Percentiles rank a stretch among this genome's conserved stretches.
Evolutionary conservation across 306 rosid species (phyloP).

Genomic region (Nissolia schottii): DNA sequence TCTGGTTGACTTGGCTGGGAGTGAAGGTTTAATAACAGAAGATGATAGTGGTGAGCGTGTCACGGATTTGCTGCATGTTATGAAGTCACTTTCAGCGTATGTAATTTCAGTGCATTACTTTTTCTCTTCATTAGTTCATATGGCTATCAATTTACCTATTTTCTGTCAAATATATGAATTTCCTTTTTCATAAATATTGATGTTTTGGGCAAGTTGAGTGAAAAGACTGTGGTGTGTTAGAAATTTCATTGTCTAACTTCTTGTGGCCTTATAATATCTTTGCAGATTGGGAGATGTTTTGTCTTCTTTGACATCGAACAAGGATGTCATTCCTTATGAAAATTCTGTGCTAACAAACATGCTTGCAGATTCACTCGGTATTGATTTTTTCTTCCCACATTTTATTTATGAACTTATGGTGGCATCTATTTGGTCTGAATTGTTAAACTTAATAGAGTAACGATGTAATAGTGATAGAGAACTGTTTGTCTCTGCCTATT

Average conservation of each 20-base stretch:
- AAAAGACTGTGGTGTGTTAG: neutral
- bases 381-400: slow-evolving; percentile 15
- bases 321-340: slow-evolving; percentile 38
- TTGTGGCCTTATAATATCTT: slow-evolving; percentile 16
- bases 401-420: slow-evolving; percentile 14
- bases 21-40: slow-evolving; percentile 85
- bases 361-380: slow-evolving; percentile 51
- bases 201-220: slow-evolving; percentile 21
- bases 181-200: neutral
- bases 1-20: slow-evolving; percentile 94
- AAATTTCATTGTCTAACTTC: slow-evolving; percentile 8
- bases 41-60: slow-evolving; percentile 85
- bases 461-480: neutral
- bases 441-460: neutral
- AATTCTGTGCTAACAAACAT: slow-evolving; percentile 42
- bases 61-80: slow-evolving; percentile 92
- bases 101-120: slow-evolving; percentile 29
- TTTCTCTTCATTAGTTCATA: slow-evolving; percentile 4
- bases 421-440: neutral
- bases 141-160: neutral
- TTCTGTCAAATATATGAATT: slow-evolving; percentile 1
- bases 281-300: slow-evolving; percentile 54
- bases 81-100: slow-evolving; percentile 99
- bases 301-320: slow-evolving; percentile 46
- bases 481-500: neutral